phyloP scores from a whole-genome alignment of 2,329 filamentous ascomycete genomes.

The Xylaria sp. region DNA sequence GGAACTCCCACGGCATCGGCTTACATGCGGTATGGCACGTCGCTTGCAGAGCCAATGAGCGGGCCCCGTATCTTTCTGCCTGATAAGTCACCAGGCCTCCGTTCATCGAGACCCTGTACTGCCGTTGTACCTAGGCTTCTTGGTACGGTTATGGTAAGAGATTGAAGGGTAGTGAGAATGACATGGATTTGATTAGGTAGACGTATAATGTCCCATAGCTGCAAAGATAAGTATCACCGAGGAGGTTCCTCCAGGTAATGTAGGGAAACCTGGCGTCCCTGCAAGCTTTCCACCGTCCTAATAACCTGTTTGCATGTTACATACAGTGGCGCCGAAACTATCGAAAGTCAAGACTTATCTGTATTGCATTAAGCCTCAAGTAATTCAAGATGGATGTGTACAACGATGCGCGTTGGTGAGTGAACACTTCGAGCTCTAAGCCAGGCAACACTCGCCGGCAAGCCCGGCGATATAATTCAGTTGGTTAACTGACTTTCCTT shows the following conservation, averaged over 20 bases:
- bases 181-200: background rate
- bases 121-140: background rate
- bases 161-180: background rate
- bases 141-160: background rate
- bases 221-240: background rate
- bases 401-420: constrained; percentile 24
- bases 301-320: background rate
- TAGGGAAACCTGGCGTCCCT: background rate
- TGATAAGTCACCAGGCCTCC: constrained; percentile 27
- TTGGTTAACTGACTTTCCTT: background rate
- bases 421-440: background rate
- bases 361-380: no score
- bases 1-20: background rate
- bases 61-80: constrained; percentile 42
- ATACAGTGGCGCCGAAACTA: background rate
- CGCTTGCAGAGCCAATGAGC: constrained; percentile 36
- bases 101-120: background rate
- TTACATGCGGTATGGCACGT: background rate
- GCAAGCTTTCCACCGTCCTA: background rate
- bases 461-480: background rate
- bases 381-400: constrained; percentile 15
- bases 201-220: background rate
- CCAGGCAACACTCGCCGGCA: background rate
- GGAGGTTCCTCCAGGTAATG: background rate
- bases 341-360: background rate